phyloP scores from a whole-genome alignment of 352 stramenopile species.

The Phytopythium helicoides region DNA sequence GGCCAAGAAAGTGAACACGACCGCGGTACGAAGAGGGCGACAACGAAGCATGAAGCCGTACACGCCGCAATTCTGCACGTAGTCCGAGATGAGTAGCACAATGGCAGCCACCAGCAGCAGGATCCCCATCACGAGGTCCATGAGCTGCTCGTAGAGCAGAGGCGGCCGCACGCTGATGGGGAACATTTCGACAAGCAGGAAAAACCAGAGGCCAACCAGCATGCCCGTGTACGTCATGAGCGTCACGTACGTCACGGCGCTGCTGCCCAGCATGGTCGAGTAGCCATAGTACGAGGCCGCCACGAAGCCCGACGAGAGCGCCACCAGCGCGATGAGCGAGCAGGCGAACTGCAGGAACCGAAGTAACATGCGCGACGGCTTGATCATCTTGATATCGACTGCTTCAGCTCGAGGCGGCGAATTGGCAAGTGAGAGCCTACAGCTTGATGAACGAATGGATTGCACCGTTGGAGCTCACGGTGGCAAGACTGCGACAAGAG shows the following conservation, averaged over 20 bases:
- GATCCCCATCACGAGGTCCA: slow-evolving; percentile 54
- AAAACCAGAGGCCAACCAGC: slow-evolving; percentile 53
- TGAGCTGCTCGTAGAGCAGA: slow-evolving; percentile 40
- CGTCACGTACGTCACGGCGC: slow-evolving; percentile 49
- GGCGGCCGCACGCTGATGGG: slow-evolving; percentile 36
- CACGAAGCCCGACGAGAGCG: slow-evolving; percentile 59
- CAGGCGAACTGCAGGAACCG: slow-evolving; percentile 65
- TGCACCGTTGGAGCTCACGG: background rate
- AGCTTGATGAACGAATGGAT: background rate
- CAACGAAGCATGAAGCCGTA: slow-evolving; percentile 76
- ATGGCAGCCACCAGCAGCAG: slow-evolving; percentile 62
- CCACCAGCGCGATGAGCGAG: slow-evolving; percentile 52
- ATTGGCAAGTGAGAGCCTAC: background rate
- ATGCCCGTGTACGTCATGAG: slow-evolving; percentile 68
- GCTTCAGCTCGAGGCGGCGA: background rate
- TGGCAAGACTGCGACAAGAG: background rate
- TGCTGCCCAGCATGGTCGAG: slow-evolving; percentile 66
- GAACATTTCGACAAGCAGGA: slow-evolving; percentile 45
- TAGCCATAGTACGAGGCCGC: slow-evolving; percentile 64
- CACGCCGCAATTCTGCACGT: slow-evolving; percentile 54
- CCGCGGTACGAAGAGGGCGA: slow-evolving; percentile 37
- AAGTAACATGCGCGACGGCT: slow-evolving; percentile 37
- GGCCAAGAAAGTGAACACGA: slow-evolving; percentile 69
- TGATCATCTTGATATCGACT: slow-evolving; percentile 10
- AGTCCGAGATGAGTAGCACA: slow-evolving; percentile 66